phyloP scores from a whole-genome alignment of 108 stramenopile species.

The Cylindrotheca closterium region DNA sequence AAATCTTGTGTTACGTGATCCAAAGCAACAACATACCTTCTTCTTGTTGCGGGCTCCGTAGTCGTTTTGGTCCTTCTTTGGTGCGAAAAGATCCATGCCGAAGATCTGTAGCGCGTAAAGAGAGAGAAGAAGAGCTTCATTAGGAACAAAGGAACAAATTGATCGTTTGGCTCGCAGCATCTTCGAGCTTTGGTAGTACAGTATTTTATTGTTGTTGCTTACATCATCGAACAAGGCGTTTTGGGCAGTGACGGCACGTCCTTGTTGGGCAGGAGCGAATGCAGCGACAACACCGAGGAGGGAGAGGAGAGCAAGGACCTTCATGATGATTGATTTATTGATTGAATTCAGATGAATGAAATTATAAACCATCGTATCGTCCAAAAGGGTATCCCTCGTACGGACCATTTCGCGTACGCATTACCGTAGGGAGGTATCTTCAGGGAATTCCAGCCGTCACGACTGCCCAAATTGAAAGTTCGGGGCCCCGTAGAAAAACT shows the following conservation, averaged over 20 bases:
- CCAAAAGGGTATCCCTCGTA: too few relatives aligned
- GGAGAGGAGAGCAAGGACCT: slow-evolving; percentile 67
- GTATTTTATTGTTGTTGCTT: slow-evolving; percentile 6
- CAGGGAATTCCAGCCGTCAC: neutral
- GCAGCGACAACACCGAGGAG: slow-evolving; percentile 69
- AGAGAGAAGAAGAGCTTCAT: neutral
- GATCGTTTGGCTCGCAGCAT: neutral
- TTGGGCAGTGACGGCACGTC: slow-evolving; percentile 27
- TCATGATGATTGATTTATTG: slow-evolving; percentile 42
- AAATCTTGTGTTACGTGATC: neutral
- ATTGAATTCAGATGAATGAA: too few relatives aligned
- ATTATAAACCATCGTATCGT: too few relatives aligned
- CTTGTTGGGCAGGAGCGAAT: slow-evolving; percentile 59
- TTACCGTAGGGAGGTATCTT: neutral
- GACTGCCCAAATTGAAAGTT: neutral
- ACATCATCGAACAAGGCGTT: slow-evolving; percentile 33
- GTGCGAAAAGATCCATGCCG: slow-evolving; percentile 74
- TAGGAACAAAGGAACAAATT: neutral
- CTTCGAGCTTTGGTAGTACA: neutral
- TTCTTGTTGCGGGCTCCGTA: slow-evolving; percentile 82
- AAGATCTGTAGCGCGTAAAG: slow-evolving; percentile 32
- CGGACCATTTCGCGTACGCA: neutral
- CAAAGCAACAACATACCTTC: slow-evolving; percentile 38
- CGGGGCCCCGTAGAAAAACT: neutral
- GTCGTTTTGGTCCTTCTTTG: slow-evolving; percentile 59